Evolutionary conservation across 306 rosid genomes (phyloP).

Genomic region (Acacia crassicarpa): DNA sequence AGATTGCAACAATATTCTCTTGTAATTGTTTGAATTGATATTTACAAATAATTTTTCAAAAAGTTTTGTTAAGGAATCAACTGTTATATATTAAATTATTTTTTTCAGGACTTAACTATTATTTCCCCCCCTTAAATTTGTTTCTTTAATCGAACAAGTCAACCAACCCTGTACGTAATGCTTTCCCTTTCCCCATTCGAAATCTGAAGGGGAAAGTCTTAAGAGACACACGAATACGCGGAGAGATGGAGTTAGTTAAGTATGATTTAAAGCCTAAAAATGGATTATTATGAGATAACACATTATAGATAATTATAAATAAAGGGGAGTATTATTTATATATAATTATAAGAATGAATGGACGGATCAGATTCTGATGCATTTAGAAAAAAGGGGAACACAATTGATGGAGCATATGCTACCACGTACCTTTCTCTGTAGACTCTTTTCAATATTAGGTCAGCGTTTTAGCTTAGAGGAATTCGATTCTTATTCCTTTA

Average conservation of each 20-base stretch:
- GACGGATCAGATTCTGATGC: neutral
- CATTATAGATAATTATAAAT: neutral
- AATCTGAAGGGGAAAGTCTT: neutral
- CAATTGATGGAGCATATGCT: conserved; percentile 47
- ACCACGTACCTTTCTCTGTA: conserved; percentile 22
- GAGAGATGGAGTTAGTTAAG: too few relatives aligned
- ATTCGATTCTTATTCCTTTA: conserved; percentile 40
- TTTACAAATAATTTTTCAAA: neutral
- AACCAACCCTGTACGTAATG: neutral
- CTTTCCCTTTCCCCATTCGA: neutral
- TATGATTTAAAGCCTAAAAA: neutral
- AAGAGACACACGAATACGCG: neutral
- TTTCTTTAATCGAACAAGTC: neutral
- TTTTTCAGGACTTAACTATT: neutral
- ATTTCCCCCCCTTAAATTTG: neutral
- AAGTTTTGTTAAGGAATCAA: too few relatives aligned
- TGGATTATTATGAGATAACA: neutral
- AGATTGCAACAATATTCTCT: too few relatives aligned
- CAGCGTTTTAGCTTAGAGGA: conserved; percentile 37
- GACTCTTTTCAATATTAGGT: conserved; percentile 2
- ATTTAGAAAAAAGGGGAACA: conserved; percentile 17
- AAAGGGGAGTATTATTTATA: neutral
- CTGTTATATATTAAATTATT: neutral
- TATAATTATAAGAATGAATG: neutral
- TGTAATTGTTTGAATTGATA: neutral